A percentile compares a stretch with the other conserved stretches of the same genome.
phyloP scores from a whole-genome alignment of 2,329 filamentous ascomycete species.

The Fusarium musae region DNA sequence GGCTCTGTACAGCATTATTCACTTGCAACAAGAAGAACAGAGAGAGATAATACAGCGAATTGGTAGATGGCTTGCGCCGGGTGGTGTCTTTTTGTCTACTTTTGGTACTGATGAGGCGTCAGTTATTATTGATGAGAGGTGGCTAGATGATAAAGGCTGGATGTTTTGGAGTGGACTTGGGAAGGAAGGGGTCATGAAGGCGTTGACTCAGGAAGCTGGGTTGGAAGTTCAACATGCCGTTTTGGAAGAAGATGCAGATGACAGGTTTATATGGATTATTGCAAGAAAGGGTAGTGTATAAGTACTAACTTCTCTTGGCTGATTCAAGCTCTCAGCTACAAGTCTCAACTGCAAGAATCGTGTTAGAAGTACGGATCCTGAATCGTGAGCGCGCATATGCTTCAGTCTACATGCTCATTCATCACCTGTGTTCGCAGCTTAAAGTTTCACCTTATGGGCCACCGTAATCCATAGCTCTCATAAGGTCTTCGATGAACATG shows the following conservation, averaged over 20 bases:
- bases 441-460: no score
- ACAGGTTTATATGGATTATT: slow-evolving; percentile 1
- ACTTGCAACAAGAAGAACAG: slow-evolving; percentile 19
- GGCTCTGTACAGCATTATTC: slow-evolving; percentile 22
- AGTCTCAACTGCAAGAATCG: no score
- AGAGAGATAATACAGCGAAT: slow-evolving; percentile 1
- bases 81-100: slow-evolving; percentile 2
- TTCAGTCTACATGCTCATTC: background rate
- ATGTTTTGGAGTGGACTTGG: slow-evolving; percentile 31
- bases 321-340: no score
- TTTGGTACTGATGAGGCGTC: slow-evolving; percentile 3
- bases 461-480: background rate
- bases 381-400: background rate
- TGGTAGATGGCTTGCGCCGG: slow-evolving; percentile 4
- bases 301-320: no score
- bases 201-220: background rate
- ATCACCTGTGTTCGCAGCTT: no score
- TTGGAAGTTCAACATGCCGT: background rate
- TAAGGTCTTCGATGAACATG: background rate
- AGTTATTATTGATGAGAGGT: background rate
- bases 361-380: rapidly evolving
- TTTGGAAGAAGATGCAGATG: slow-evolving; percentile 10
- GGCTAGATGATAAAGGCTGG: no score
- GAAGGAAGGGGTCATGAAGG: rapidly evolving
- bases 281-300: background rate